A percentile compares a stretch with the other conserved stretches of the same genome.
These are phyloP conservation scores for Cocos nucifera DNA, from an alignment of 176 grass and related monocot genomes.

Conservation along the genomic window DNA sequence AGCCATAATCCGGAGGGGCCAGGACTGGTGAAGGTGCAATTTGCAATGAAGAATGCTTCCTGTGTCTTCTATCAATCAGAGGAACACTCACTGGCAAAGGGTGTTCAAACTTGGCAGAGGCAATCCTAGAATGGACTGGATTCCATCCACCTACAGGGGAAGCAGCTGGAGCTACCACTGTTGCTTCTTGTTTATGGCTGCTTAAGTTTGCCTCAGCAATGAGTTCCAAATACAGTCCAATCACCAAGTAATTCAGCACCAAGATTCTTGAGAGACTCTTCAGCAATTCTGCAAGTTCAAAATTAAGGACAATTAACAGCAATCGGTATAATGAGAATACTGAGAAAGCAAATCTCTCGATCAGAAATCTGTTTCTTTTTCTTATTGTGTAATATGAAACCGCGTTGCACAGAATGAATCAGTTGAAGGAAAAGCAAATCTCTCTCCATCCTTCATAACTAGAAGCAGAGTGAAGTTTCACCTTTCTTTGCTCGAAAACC, in stretches of 20 bases:
- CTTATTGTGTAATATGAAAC: too few relatives aligned
- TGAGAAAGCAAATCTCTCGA: too few relatives aligned
- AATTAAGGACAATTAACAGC: slow-evolving; percentile 13
- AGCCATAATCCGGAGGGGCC: slow-evolving; percentile 37
- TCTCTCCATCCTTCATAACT: too few relatives aligned
- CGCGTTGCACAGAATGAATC: too few relatives aligned
- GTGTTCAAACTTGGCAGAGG: slow-evolving; percentile 17
- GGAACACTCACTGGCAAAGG: slow-evolving; percentile 21
- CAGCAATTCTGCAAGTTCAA: slow-evolving; percentile 33
- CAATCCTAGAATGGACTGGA: slow-evolving; percentile 26
- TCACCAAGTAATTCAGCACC: slow-evolving; percentile 25
- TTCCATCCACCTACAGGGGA: slow-evolving; percentile 39
- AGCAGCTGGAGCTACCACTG: slow-evolving; percentile 28
- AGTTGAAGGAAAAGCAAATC: too few relatives aligned
- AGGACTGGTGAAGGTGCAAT: slow-evolving; percentile 22
- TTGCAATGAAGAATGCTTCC: slow-evolving; percentile 26
- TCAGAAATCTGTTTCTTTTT: too few relatives aligned
- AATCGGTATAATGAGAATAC: not conserved
- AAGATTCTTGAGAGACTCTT: slow-evolving; percentile 17
- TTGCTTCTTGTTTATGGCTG: slow-evolving; percentile 31
- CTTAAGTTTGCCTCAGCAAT: slow-evolving; percentile 21
- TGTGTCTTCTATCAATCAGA: slow-evolving; percentile 19
- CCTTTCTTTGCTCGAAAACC: too few relatives aligned
- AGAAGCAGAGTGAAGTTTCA: too few relatives aligned
- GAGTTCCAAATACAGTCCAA: slow-evolving; percentile 30